Conservation (phyloP, 352 stramenopile genomes). For the Aphanomyces astaci region DNA sequence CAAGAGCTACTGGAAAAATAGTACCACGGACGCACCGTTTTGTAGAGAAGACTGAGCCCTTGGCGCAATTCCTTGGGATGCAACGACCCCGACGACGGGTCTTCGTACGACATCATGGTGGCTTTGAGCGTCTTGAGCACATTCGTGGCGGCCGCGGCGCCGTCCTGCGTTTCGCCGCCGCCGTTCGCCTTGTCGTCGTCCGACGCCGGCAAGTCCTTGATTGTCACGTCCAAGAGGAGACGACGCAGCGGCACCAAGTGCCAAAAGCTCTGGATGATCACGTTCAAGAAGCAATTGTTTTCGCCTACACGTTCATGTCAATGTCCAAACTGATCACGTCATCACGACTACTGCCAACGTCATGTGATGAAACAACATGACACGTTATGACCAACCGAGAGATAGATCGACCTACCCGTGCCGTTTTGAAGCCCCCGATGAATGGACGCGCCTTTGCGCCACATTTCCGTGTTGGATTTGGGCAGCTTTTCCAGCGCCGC, state of each 20-base stretch:
- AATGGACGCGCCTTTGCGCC: slow-evolving; percentile 73
- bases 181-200: slow-evolving; percentile 22
- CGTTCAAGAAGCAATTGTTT: slow-evolving; percentile 88
- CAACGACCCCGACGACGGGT: slow-evolving; percentile 65
- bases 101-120: slow-evolving; percentile 81
- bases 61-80: slow-evolving; percentile 74
- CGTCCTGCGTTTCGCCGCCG: too few species aligned
- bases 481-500: slow-evolving; percentile 28
- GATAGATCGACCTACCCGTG: slow-evolving; percentile 30
- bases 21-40: slow-evolving; percentile 25
- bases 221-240: slow-evolving; percentile 77
- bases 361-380: too few species aligned
- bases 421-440: slow-evolving; percentile 70
- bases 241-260: slow-evolving; percentile 82
- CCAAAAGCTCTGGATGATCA: slow-evolving; percentile 88
- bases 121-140: slow-evolving; percentile 63
- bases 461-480: slow-evolving; percentile 44
- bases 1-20: too few species aligned
- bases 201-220: too few species aligned
- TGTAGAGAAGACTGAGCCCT: slow-evolving; percentile 75
- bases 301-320: slow-evolving; percentile 38
- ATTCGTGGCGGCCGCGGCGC: slow-evolving; percentile 46
- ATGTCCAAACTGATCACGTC: background rate
- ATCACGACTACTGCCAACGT: too few species aligned
- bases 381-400: too few species aligned